Conservation (phyloP, 495 filamentous ascomycete genomes). For the Neurospora intermedia region DNA sequence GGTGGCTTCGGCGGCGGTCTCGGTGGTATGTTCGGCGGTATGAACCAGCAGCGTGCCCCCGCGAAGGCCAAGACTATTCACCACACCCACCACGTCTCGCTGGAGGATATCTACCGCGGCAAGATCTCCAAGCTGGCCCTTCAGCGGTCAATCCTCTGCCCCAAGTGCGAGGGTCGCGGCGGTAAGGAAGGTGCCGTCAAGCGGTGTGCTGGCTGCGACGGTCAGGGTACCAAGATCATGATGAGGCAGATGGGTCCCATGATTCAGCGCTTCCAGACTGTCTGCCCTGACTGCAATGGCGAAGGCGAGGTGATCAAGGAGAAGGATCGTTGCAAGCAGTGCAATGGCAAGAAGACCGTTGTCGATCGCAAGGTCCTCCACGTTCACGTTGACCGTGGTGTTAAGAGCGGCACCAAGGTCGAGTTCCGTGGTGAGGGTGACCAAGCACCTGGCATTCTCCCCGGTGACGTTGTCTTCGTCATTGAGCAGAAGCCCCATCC, state of each 20-base stretch:
- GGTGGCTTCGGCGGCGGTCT: conserved; percentile 64
- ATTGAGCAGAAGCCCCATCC: conserved; percentile 96
- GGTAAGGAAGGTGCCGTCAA: conserved; percentile 96
- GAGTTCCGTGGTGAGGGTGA: conserved; percentile 96
- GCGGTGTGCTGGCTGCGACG: conserved; percentile 82
- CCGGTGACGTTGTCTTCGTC: conserved; percentile 93
- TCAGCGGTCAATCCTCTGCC: conserved; percentile 94
- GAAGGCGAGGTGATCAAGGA: conserved; percentile 95
- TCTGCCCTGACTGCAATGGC: conserved; percentile 95
- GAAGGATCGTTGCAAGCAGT: conserved; percentile 90
- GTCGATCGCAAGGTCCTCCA: conserved; percentile 97
- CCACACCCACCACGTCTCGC: conserved; percentile 93
- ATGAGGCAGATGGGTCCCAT: conserved; percentile 99
- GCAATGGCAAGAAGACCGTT: conserved; percentile 91
- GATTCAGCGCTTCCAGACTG: conserved; percentile 99
- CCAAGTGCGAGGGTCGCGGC: conserved; percentile 88
- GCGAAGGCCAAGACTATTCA: conserved; percentile 93
- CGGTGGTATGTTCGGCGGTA: conserved; percentile 76
- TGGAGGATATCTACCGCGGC: conserved; percentile 96
- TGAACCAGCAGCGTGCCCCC: conserved; percentile 62
- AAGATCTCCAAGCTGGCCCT: conserved; percentile 96
- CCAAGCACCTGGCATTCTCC: conserved; percentile 83
- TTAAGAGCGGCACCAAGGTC: conserved; percentile 87
- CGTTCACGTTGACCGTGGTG: conserved; percentile 92
- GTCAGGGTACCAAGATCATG: conserved; percentile 98